Evolutionary conservation across 1,139 yeast species (phyloP).

Genomic region (Candida glucosophila): DNA sequence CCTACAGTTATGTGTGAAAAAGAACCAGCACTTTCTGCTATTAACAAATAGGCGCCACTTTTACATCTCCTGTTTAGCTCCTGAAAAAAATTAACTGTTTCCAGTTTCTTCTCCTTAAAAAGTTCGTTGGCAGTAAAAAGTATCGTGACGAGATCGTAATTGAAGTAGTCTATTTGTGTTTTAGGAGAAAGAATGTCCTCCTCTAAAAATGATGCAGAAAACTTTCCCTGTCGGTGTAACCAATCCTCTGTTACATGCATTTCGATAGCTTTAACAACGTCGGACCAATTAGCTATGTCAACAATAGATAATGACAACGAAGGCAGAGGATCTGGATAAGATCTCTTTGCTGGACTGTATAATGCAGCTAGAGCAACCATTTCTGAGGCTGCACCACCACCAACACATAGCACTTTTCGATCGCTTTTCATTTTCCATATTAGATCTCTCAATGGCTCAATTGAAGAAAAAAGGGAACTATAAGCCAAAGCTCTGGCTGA

Average conservation of each 20-base stretch:
- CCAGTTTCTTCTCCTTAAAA: constrained; percentile 58
- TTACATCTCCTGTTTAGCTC: constrained; percentile 37
- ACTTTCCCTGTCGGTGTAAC: constrained; percentile 34
- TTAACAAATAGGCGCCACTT: constrained; percentile 50
- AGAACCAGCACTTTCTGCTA: constrained; percentile 86
- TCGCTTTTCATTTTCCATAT: constrained; percentile 21
- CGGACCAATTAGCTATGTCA: constrained; percentile 75
- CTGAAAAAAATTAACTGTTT: constrained; percentile 54
- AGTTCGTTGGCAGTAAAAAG: constrained; percentile 83
- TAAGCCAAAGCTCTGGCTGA: constrained; percentile 76
- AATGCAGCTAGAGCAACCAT: constrained; percentile 61
- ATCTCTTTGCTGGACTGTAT: constrained; percentile 41
- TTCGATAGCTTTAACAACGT: constrained; percentile 38
- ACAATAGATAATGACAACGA: constrained; percentile 43
- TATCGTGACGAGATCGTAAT: constrained; percentile 48
- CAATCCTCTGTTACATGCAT: constrained; percentile 39
- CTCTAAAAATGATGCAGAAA: constrained; percentile 38
- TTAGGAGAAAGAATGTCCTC: constrained; percentile 38
- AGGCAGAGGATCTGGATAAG: constrained; percentile 21
- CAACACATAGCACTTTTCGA: constrained; percentile 51
- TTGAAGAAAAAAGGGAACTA: constrained; percentile 50
- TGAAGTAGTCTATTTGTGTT: constrained; percentile 8
- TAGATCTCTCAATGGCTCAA: constrained; percentile 32
- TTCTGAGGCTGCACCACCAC: constrained; percentile 91
- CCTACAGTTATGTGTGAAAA: constrained; percentile 77